Evolutionary conservation across 345 rosid genomes (phyloP), one percentile per base, ranked within the genome.

Genomic region (Garcia nutans): DNA sequence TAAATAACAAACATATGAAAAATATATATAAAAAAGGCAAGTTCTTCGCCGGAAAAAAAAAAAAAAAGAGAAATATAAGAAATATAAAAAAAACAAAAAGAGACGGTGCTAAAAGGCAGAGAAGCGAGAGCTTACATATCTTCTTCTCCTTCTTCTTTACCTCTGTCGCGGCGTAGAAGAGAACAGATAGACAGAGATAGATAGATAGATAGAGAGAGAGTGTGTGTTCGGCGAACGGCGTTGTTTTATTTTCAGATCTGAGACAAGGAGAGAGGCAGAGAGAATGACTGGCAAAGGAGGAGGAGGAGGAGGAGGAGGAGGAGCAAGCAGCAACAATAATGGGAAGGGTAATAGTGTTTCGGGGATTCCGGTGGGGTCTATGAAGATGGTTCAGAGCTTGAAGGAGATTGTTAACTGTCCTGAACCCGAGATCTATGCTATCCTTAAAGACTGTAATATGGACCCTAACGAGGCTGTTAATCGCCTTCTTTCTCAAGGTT

Each of bases 391-490:
- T 17, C 91, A 89, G 86, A 92, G 94, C 86, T 84, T 96, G 88
- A 96, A 89, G 85, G 98, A 96, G 88, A 90, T 96, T 80, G 97
- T 96, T n/a, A 93, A 86, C 96, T 88, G 92, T 72, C 80, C 97
- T 1, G 99, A 96, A 69, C 66, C 82, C 73, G 99, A 96, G 98
- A 96, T 96, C 97, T 93, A 96, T 68, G 88, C 94, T 59, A 89
- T 86, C 85, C 99, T 96, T 72, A 92, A 91, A 85, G 99, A 96
- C 65, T 96, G 99, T 80, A 87, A 87, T 79, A 93, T 96, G 99
- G 99, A 96, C 93, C 99, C 98, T 74, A 91, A 96, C 85, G 98
- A 96, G 83, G 85, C 99, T 73, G 98, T 92, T 75, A 90, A 84
- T 85, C 97, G 99, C 80, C 97, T 93, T 74, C 95, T 96, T 78